phyloP scores from a whole-genome alignment of 768 basidiomycete species.

The Termitomyces sp. region DNA sequence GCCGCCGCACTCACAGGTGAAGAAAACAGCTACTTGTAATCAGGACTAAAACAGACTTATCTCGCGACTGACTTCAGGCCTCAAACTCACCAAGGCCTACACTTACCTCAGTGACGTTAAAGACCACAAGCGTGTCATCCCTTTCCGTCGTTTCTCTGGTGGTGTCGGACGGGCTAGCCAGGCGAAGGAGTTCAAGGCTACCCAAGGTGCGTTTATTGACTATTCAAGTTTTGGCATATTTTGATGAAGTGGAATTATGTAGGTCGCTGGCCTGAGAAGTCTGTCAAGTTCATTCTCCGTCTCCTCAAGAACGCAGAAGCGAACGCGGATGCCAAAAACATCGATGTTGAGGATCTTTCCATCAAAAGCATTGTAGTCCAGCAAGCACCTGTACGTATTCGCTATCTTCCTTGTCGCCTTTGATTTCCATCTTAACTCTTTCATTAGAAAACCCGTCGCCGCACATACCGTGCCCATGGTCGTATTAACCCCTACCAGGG shows the following conservation, averaged over 20 bases:
- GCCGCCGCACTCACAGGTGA: constrained; percentile 89
- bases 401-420: background rate
- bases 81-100: constrained; percentile 94
- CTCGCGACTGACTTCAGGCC: constrained; percentile 46
- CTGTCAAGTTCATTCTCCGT: constrained; percentile 89
- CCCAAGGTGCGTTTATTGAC: constrained; percentile 69
- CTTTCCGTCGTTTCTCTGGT: constrained; percentile 93
- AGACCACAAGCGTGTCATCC: constrained; percentile 96
- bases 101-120: constrained; percentile 89
- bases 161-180: constrained; percentile 94
- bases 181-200: constrained; percentile 95
- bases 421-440: constrained; percentile 7
- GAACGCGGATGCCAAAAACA: constrained; percentile 96
- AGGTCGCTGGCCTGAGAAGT: constrained; percentile 99
- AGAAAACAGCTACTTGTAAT: constrained; percentile 18
- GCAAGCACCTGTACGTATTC: constrained; percentile 88
- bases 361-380: constrained; percentile 98
- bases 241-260: background rate
- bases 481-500: constrained; percentile 99
- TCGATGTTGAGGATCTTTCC: constrained; percentile 86
- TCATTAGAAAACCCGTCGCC: constrained; percentile 90
- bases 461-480: constrained; percentile 98
- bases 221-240: background rate
- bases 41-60: constrained; percentile 3
- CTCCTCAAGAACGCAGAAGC: constrained; percentile 99